Evolutionary conservation across 148 eudicot genomes (phyloP).

Genomic region (Suaeda aralocaspica): DNA sequence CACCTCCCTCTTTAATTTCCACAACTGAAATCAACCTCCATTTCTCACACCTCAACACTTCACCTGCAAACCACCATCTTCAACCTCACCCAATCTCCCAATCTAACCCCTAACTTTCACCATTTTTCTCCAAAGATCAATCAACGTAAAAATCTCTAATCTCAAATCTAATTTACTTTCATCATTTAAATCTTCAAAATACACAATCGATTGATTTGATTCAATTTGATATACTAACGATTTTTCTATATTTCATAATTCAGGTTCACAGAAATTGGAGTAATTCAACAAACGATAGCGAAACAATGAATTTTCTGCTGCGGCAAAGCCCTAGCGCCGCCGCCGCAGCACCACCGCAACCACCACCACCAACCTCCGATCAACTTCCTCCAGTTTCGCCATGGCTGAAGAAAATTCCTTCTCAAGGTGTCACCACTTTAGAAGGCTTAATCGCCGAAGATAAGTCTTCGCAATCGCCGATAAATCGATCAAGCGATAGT

Average conservation of each 20-base stretch:
- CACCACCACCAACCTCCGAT: conserved; percentile 28
- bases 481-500: conserved; percentile 11
- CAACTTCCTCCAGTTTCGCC: conserved; percentile 36
- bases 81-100: no score
- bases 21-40: no score
- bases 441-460: conserved; percentile 70
- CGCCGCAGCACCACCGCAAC: conserved; percentile 24
- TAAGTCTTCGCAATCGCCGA: conserved; percentile 6
- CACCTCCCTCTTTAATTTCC: no score
- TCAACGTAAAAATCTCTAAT: no score
- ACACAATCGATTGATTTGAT: neutral
- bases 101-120: no score
- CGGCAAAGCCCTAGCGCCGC: conserved; percentile 61
- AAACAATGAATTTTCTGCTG: conserved; percentile 81
- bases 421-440: conserved; percentile 43
- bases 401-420: conserved; percentile 30
- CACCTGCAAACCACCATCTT: no score
- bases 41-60: no score
- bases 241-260: conserved; percentile 1
- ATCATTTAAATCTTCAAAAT: no score
- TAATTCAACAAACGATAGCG: neutral
- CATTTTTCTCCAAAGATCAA: no score
- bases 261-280: neutral
- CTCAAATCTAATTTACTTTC: no score
- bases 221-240: neutral